Percentiles rank a stretch among this genome's conserved stretches.
Evolutionary conservation across 352 stramenopile genomes (phyloP).

Genomic region (Phytopythium montanum): DNA sequence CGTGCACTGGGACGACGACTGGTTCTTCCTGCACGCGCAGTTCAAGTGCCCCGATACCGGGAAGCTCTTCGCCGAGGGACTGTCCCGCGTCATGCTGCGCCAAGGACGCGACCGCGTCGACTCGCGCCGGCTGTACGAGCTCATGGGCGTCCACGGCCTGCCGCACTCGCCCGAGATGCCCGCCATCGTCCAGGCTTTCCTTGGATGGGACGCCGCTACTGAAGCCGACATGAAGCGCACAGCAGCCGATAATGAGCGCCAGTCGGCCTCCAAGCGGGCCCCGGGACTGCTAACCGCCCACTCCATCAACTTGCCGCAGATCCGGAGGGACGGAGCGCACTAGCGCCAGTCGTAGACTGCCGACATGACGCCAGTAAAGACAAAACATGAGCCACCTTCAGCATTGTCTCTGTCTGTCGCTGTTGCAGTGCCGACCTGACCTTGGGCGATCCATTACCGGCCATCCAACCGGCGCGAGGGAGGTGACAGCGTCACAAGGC

Average conservation of each 20-base stretch:
- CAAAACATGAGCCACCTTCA: background rate
- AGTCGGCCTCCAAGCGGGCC: constrained; percentile 21
- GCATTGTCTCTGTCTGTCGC: background rate
- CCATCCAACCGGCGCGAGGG: background rate
- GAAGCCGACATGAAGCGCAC: constrained; percentile 57
- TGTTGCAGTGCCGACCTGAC: too few relatives aligned
- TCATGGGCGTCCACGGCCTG: constrained; percentile 47
- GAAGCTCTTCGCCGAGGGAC: constrained; percentile 55
- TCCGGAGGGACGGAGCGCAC: constrained; percentile 14
- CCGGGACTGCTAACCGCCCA: constrained; percentile 40
- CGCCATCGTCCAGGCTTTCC: constrained; percentile 40
- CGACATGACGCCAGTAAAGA: background rate
- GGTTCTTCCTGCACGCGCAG: constrained; percentile 62
- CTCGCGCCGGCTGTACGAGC: constrained; percentile 44
- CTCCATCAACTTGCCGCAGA: constrained; percentile 63
- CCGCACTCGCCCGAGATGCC: constrained; percentile 42
- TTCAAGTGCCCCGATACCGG: constrained; percentile 66
- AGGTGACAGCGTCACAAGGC: background rate
- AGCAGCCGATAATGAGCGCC: constrained; percentile 25
- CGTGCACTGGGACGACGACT: constrained; percentile 70
- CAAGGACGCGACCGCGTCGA: constrained; percentile 47
- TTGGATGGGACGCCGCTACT: constrained; percentile 51
- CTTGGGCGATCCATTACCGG: background rate
- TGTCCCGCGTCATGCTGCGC: constrained; percentile 60
- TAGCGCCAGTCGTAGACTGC: background rate